These are phyloP conservation scores for Fusarium goolgardi DNA, from an alignment of 2,329 filamentous ascomycete species.

Conservation along the genomic window DNA sequence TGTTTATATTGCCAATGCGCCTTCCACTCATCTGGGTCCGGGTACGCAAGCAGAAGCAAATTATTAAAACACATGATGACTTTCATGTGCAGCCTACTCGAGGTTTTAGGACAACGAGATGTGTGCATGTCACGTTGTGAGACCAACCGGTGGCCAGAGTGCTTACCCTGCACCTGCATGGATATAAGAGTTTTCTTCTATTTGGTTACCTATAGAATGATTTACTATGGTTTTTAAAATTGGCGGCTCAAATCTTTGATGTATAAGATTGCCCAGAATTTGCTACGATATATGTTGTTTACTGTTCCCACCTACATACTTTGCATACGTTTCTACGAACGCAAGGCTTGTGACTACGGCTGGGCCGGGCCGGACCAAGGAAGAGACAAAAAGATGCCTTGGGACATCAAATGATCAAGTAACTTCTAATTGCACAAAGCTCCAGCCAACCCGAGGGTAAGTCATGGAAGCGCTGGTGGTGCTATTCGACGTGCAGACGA, in stretches of 20 bases:
- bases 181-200: neutral
- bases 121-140: neutral
- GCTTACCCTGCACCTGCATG: neutral
- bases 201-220: neutral
- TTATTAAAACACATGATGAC: neutral
- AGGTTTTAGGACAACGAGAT: neutral
- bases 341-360: neutral
- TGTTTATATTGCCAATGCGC: neutral
- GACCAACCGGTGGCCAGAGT: neutral
- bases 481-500: neutral
- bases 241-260: neutral
- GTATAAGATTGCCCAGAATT: neutral
- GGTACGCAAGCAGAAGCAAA: constrained; percentile 10
- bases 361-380: neutral
- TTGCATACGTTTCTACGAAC: neutral
- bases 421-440: neutral
- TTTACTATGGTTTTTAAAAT: neutral
- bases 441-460: neutral
- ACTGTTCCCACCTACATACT: neutral
- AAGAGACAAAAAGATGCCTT: neutral
- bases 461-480: neutral
- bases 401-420: neutral
- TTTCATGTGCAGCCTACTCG: neutral
- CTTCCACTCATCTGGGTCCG: neutral
- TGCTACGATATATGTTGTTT: neutral